Conservation (phyloP, 2,329 filamentous ascomycete genomes). For the Pseudogymnoascus sp. region DNA sequence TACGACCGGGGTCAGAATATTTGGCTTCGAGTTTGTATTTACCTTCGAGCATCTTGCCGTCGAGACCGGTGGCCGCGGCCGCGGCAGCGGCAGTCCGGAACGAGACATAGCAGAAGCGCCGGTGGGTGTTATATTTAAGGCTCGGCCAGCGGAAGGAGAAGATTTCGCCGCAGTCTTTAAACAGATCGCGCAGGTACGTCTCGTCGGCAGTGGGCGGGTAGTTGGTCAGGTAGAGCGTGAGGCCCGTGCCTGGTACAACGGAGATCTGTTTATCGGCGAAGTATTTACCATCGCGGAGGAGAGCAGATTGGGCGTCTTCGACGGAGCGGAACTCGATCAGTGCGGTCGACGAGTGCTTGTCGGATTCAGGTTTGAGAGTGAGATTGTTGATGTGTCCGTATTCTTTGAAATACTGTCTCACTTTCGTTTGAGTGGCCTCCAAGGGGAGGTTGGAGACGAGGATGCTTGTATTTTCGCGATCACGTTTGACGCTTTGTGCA, state of each 20-base stretch:
- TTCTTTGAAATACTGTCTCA: conserved; percentile 86
- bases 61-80: conserved; percentile 60
- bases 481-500: conserved; percentile 54
- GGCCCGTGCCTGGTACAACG: conserved; percentile 65
- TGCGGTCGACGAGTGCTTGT: conserved; percentile 56
- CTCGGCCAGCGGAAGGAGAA: conserved; percentile 84
- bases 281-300: conserved; percentile 72
- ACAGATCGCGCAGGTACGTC: conserved; percentile 57
- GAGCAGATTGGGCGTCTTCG: conserved; percentile 73
- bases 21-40: conserved; percentile 64
- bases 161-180: conserved; percentile 70
- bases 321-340: conserved; percentile 76
- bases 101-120: conserved; percentile 94
- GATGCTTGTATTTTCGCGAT: conserved; percentile 83
- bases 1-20: conserved; percentile 73
- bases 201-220: conserved; percentile 74
- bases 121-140: conserved; percentile 77
- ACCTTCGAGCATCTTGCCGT: conserved; percentile 61
- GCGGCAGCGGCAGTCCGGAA: conserved; percentile 65
- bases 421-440: conserved; percentile 59
- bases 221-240: conserved; percentile 85
- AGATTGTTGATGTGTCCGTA: conserved; percentile 79
- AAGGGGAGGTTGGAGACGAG: conserved; percentile 69
- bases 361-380: conserved; percentile 54
- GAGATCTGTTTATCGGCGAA: conserved; percentile 65